Evolutionary conservation across 306 rosid genomes (phyloP).

Genomic region (Cicer pinnatifidum): DNA sequence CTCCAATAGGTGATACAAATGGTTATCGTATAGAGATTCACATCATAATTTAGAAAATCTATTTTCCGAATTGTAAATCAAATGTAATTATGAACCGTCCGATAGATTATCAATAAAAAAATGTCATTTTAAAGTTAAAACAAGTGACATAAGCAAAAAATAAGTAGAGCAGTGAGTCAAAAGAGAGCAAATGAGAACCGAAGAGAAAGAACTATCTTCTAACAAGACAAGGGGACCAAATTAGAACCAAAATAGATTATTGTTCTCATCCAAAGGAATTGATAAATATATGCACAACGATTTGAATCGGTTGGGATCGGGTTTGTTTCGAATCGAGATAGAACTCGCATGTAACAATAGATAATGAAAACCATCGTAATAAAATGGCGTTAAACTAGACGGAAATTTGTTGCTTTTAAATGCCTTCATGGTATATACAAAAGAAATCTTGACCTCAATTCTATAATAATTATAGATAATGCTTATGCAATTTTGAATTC

Average conservation of each 20-base stretch:
- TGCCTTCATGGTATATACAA: background rate
- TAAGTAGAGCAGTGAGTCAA: no score
- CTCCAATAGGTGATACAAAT: slow-evolving; percentile 6
- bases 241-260: background rate
- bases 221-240: background rate
- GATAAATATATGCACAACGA: background rate
- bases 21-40: background rate
- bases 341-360: background rate
- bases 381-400: background rate
- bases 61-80: background rate
- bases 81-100: background rate
- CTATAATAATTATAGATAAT: slow-evolving; percentile 13
- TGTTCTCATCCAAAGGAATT: background rate
- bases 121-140: background rate
- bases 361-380: background rate
- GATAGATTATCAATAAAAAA: background rate
- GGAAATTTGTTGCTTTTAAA: background rate
- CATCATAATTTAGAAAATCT: background rate
- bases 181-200: no score
- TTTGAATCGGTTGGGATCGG: background rate
- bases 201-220: no score
- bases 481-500: background rate
- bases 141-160: background rate
- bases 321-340: background rate
- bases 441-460: background rate